Percentiles rank a stretch among this genome's conserved stretches.
phyloP scores from a whole-genome alignment of 2,329 filamentous ascomycete genomes.

The Emmonsiellopsis sp. region DNA sequence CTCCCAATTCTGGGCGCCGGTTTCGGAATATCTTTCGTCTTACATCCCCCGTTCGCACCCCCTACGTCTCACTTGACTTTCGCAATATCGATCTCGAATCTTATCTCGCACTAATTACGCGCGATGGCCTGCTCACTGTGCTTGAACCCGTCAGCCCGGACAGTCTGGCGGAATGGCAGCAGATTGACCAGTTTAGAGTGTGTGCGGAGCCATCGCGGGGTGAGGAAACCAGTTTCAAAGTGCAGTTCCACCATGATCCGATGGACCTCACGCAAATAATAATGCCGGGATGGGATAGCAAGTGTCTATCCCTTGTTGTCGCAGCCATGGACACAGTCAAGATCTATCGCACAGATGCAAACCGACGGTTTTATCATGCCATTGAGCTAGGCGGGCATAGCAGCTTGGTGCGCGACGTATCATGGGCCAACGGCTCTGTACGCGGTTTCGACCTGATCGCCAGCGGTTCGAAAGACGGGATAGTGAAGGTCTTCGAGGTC shows the following conservation, averaged over 20 bases:
- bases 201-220: conserved; percentile 62
- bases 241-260: conserved; percentile 81
- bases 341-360: conserved; percentile 67
- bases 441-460: conserved; percentile 84
- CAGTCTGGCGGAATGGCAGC: conserved; percentile 64
- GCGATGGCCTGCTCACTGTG: conserved; percentile 70
- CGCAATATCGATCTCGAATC: conserved; percentile 77
- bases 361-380: conserved; percentile 76
- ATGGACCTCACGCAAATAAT: conserved; percentile 63
- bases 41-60: conserved; percentile 57
- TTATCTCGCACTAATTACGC: conserved; percentile 74
- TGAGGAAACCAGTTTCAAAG: conserved; percentile 78
- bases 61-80: conserved; percentile 72
- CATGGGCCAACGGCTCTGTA: conserved; percentile 88
- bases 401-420: conserved; percentile 73
- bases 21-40: conserved; percentile 64
- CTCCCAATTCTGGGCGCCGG: conserved; percentile 63
- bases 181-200: conserved; percentile 68
- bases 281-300: conserved; percentile 69
- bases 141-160: conserved; percentile 82
- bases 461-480: conserved; percentile 86
- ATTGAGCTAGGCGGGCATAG: conserved; percentile 65
- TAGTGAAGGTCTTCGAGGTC: conserved; percentile 73
- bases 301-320: conserved; percentile 72
- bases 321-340: conserved; percentile 76